Evolutionary conservation across 2,329 filamentous ascomycete genomes (phyloP), one percentile per base, ranked within the genome.

Genomic region (Pseudogymnoascus sp.): DNA sequence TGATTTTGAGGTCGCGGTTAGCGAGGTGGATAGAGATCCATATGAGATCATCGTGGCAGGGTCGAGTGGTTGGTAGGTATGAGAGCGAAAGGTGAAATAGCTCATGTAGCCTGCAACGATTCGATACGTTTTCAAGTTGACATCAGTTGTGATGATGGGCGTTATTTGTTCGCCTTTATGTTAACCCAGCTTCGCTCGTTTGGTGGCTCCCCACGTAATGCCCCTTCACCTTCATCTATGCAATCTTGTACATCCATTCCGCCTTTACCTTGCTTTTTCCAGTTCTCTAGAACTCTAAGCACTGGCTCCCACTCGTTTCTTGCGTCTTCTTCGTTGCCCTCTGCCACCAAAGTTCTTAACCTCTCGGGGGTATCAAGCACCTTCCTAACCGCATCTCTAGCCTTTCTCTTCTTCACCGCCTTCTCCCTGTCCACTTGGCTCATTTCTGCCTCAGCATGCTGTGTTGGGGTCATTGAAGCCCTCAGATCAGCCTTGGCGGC

Each of bases 21-120:
- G 92, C 73, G 80, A 88, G 71, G 79, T 79, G 43, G 94, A 99
- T 74, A 80, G 84, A 63, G 94, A 99, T 79, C 94, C 94, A 0
- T 99, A 91, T 75, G 87, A 87, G 59, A 88, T 97, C 62, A 80
- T 90, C 35, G 41, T 60, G 11, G 41, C 60, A 12, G 50, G 60
- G 2, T 38, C 37, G 16, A 59, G 16, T 34, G 30, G 39, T 39
- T 61, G 60, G 60, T 61, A 61, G 50, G 11, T 25, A n/a, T 59
- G 14, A 43, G 37, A 9, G 5, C 32, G 25, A 37, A 58, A 8
- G 4, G n/a, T 58, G 8, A 59, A 37, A 30, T 43, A 30, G 28
- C 18, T 30, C 18, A 12, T 14, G 38, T 22, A 37, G 16, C 12
- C 20, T 59, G 4, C 9, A 25, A 61, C 16, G 16, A 25, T 57